Percentiles rank a stretch among this genome's conserved stretches.
Conservation (phyloP, 768 basidiomycete species). For the Pleurotus giganteus region DNA sequence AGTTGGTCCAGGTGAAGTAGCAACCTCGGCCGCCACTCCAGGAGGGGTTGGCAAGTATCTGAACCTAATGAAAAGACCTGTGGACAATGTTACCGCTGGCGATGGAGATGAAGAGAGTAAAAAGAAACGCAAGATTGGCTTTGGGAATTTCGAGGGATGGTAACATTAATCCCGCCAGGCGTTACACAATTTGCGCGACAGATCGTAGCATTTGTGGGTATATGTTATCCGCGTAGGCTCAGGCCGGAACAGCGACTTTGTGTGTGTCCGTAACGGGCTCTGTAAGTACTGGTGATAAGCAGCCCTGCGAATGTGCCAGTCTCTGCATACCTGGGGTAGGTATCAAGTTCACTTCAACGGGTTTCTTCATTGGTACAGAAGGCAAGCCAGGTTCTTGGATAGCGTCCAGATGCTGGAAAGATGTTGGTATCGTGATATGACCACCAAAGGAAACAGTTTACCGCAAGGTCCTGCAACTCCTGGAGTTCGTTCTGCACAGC, state of each 20-base stretch:
- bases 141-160: constrained; percentile 90
- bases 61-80: constrained; percentile 45
- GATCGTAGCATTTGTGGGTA: background rate
- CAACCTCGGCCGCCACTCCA: constrained; percentile 25
- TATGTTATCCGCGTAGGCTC: constrained; percentile 6
- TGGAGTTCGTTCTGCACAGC: constrained; percentile 84
- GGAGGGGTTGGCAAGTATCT: constrained; percentile 81
- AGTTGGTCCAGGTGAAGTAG: constrained; percentile 50
- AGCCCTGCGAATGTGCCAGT: background rate
- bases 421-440: constrained; percentile 9
- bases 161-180: constrained; percentile 27
- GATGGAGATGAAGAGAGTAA: constrained; percentile 46
- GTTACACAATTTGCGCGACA: background rate
- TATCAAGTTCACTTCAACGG: constrained; percentile 22
- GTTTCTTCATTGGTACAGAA: constrained; percentile 47
- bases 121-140: constrained; percentile 84
- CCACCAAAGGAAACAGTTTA: constrained; percentile 29
- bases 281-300: constrained; percentile 5
- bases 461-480: constrained; percentile 62
- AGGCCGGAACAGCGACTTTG: constrained; percentile 34
- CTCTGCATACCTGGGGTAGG: constrained; percentile 28
- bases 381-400: constrained; percentile 41
- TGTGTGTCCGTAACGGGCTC: constrained; percentile 15
- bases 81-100: constrained; percentile 19
- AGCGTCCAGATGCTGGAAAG: constrained; percentile 27